Base-by-base conservation (phyloP, 2,329 filamentous ascomycete genomes). In the Fusarium nelsonii region DNA sequence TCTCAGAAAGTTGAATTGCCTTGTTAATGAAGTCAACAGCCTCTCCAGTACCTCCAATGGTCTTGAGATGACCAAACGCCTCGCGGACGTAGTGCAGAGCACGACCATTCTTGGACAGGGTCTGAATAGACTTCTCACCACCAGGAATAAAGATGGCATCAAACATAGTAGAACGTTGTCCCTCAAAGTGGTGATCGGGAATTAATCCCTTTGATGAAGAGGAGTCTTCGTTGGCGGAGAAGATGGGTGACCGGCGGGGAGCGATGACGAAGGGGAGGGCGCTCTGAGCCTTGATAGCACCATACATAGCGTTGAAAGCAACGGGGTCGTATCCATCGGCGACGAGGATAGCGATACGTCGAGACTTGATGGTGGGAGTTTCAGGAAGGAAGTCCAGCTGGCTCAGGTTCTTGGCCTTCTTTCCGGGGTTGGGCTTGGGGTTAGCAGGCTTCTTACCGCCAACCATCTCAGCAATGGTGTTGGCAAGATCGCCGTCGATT, bases 51-150 rank as follows among this genome's bases (percentile, higher is more conserved):
- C 90, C 93, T 3, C 88, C 92, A 26, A 96, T 91, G 3, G 91
- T 82, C 83, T 96, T 96, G 51, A 94, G 83, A 68, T 96, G 92
- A 0, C 92, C 92, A 71, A 95, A 96, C 0, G 92, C 90, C 77
- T 96, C 93, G 3, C 91, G 86, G 6, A 95, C 81, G 87, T 91
- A 96, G 81, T 95, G 90, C 3, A 91, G 75, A 0, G 91, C 91
- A 18, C 92, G 89, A 0, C 92, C 92, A 64, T 86, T 92, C 81
- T 89, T 88, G 58, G 84, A 80, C 0, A 96, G 85, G 0, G 87
- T 88, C 53, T 85, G 81, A 44, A 92, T 80, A 1, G 88, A 87
- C 59, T 89, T 83, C 0, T 84, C 82, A 2, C 93, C 92, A 2
- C 92, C 92, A 1, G 92, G 92, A 4, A 97, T 81, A 74, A 93